A percentile compares a stretch with the other conserved stretches of the same genome.
These are phyloP conservation scores for Rhododendron molle DNA, from an alignment of 148 eudicot genomes.

Conservation along the genomic window DNA sequence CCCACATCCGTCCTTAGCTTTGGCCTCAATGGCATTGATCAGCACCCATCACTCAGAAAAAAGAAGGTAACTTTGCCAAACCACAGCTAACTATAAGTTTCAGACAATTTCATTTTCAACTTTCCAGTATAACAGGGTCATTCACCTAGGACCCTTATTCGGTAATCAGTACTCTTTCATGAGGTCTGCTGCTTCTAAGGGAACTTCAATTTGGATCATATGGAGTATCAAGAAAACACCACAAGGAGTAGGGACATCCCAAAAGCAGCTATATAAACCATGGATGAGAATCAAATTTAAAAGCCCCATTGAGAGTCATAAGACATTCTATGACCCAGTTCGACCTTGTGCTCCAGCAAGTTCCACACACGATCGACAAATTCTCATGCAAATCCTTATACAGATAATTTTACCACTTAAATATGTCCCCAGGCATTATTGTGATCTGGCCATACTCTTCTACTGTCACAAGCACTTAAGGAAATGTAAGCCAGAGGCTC, in stretches of 20 bases:
- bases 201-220: neutral
- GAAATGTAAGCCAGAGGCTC: conserved; percentile 2
- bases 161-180: neutral
- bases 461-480: neutral
- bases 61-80: neutral
- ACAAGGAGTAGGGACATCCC: neutral
- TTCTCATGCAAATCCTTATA: neutral
- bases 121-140: neutral
- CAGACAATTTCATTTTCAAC: neutral
- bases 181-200: neutral
- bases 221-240: neutral
- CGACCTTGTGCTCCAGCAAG: neutral
- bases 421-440: neutral
- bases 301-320: neutral
- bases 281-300: neutral
- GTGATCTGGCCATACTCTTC: neutral
- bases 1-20: neutral
- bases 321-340: neutral
- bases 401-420: neutral
- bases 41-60: neutral
- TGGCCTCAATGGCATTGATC: neutral
- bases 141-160: neutral
- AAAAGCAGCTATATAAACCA: neutral
- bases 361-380: neutral
- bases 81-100: neutral